phyloP scores from a whole-genome alignment of 2,329 filamentous ascomycete species.

The Fusarium sp. region DNA sequence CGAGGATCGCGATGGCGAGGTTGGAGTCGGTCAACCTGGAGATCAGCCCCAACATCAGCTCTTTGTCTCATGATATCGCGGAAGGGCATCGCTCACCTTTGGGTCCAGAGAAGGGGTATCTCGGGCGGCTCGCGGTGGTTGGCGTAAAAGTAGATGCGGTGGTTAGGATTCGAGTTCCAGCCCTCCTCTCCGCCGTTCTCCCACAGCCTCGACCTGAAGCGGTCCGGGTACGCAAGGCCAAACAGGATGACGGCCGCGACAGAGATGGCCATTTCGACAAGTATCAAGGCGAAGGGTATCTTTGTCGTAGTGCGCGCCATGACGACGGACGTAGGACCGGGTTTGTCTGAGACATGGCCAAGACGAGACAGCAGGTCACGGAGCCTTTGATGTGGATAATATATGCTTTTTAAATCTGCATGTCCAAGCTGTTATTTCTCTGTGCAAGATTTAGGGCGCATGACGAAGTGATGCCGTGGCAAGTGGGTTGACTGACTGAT shows the following conservation, averaged over 20 bases:
- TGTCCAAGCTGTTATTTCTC: background rate
- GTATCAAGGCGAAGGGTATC: constrained; percentile 26
- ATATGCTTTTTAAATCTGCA: background rate
- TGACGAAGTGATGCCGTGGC: constrained; percentile 4
- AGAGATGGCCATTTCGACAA: constrained; percentile 40
- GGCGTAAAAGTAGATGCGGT: constrained; percentile 51
- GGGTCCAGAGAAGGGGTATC: constrained; percentile 48
- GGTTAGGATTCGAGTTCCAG: constrained; percentile 51
- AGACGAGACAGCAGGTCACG: background rate
- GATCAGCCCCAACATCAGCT: background rate
- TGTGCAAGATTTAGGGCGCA: background rate
- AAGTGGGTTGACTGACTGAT: constrained; percentile 7
- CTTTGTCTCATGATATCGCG: background rate
- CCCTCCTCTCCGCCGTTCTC: constrained; percentile 49
- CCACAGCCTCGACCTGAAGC: constrained; percentile 47
- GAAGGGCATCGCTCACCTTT: constrained; percentile 37
- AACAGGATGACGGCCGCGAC: constrained; percentile 36
- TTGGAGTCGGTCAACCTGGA: constrained; percentile 49
- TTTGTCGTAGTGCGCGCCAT: constrained; percentile 33
- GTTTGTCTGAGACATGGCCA: background rate
- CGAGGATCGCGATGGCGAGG: constrained; percentile 50
- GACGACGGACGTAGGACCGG: background rate
- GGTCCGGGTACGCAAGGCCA: constrained; percentile 43
- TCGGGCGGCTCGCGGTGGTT: constrained; percentile 50
- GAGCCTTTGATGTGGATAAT: constrained; percentile 18